Base-by-base conservation (phyloP, 345 rosid species). In the Aquilaria malaccensis region DNA sequence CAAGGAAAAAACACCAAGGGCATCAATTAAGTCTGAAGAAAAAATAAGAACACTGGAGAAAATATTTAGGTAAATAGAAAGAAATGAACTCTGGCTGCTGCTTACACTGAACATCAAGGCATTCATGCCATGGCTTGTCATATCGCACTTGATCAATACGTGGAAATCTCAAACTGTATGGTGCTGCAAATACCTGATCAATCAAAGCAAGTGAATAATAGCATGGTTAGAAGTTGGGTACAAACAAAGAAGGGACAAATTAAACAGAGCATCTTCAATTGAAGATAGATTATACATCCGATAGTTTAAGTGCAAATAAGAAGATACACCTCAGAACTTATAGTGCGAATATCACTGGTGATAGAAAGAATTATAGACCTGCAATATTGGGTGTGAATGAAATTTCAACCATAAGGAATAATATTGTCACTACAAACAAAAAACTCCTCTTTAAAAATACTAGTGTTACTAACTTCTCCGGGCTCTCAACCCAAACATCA, bases 61-160 rank as follows among this genome's bases (percentile, higher is more conserved):
- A 41, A 10, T 58, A 11, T n/a, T 49, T 32, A 33, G 48, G 31
- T 37, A 64, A 69, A 50, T 52, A 55, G 14, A 30, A 15, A 56
- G 37, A 52, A 11, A 45, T 46, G 31, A 9, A 55, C 50, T 15
- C 10, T 14, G 64, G 49, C 3, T 57, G 63, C 50, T 56, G 61
- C 87, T 81, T 80, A 93, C 98, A 81, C 64, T 87, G 96, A 70
- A 93, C 90, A 67, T 89, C 96, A 45, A 89, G 96, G 72, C 97
- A 93, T 64, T 89, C 98, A 71, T 93, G 81, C 98, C 98, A 89
- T 52, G 96, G 95, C 76, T 93, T 93, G 79, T 93, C 98, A 78
- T 85, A 93, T 81, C 92, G 79, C 66, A 93, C 97, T 76, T 84
- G 76, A 64, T 93, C 96, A 74, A 93, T 87, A 30, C 98, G 97